phyloP scores from a whole-genome alignment of 495 filamentous ascomycete genomes.

The Daldinia vernicosa region DNA sequence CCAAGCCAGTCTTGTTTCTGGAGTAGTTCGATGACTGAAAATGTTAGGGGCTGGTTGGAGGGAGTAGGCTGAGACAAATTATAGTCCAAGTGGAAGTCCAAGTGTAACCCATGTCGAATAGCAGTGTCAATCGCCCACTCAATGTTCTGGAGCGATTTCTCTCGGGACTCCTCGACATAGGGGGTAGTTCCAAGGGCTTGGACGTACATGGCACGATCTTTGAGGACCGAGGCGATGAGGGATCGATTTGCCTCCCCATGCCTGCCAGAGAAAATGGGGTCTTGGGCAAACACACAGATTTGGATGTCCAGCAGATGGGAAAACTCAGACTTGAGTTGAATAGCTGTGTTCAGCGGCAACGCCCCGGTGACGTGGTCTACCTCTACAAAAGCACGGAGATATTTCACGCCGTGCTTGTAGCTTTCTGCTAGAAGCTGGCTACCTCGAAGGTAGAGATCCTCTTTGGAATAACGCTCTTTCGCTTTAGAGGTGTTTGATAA shows the following conservation, averaged over 20 bases:
- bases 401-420: slow-evolving; percentile 71
- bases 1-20: slow-evolving; percentile 58
- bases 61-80: slow-evolving; percentile 57
- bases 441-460: slow-evolving; percentile 70
- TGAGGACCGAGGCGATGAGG: slow-evolving; percentile 33
- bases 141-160: slow-evolving; percentile 65
- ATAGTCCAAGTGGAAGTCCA: slow-evolving; percentile 50
- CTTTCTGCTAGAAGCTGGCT: slow-evolving; percentile 74
- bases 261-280: slow-evolving; percentile 69
- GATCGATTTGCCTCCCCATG: slow-evolving; percentile 52
- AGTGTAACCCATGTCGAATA: neutral
- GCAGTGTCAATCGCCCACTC: slow-evolving; percentile 61
- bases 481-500: slow-evolving; percentile 67
- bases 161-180: slow-evolving; percentile 69
- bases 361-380: slow-evolving; percentile 69
- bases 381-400: slow-evolving; percentile 78
- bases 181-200: slow-evolving; percentile 75
- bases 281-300: slow-evolving; percentile 78
- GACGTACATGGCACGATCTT: slow-evolving; percentile 56
- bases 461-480: slow-evolving; percentile 66
- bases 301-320: slow-evolving; percentile 66
- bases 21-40: slow-evolving; percentile 62
- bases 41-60: slow-evolving; percentile 57
- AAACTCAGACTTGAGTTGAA: slow-evolving; percentile 50
- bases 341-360: slow-evolving; percentile 66